Evolutionary conservation across 2,329 filamentous ascomycete genomes (phyloP).

Genomic region (Phialophora macrospora): DNA sequence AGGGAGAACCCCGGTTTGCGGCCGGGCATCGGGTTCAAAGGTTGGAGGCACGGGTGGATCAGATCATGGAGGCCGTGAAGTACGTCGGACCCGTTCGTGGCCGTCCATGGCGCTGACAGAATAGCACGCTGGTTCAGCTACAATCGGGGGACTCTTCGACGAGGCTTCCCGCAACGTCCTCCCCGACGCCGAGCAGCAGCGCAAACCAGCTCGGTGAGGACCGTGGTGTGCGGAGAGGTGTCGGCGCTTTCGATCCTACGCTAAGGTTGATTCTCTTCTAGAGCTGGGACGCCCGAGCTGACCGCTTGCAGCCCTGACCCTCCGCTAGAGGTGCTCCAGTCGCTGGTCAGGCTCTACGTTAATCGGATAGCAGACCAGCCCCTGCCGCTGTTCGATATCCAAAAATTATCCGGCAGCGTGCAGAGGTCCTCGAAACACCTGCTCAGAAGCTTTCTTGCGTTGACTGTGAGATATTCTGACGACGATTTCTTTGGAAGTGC

Average conservation of each 20-base stretch:
- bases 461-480: conserved; percentile 52
- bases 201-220: background rate
- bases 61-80: conserved; percentile 47
- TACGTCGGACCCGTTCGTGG: conserved; percentile 31
- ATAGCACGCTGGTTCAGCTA: conserved; percentile 15
- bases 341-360: conserved; percentile 52
- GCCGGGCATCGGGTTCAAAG: conserved; percentile 45
- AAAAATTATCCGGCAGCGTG: conserved; percentile 31
- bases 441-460: conserved; percentile 49
- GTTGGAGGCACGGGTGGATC: conserved; percentile 44
- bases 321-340: conserved; percentile 47
- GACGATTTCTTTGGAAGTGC: conserved; percentile 37
- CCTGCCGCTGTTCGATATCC: conserved; percentile 52
- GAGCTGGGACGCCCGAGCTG: conserved; percentile 24
- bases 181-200: conserved; percentile 6
- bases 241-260: conserved; percentile 8
- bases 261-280: conserved; percentile 8
- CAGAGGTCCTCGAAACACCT: conserved; percentile 47
- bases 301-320: conserved; percentile 44
- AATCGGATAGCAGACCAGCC: conserved; percentile 58
- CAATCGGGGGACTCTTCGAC: conserved; percentile 30
- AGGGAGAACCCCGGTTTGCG: conserved; percentile 2
- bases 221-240: background rate
- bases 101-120: conserved; percentile 7
- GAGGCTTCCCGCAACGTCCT: conserved; percentile 26